Base-by-base conservation (phyloP, 2,329 filamentous ascomycete species). In the Nigrograna mackinnonii region DNA sequence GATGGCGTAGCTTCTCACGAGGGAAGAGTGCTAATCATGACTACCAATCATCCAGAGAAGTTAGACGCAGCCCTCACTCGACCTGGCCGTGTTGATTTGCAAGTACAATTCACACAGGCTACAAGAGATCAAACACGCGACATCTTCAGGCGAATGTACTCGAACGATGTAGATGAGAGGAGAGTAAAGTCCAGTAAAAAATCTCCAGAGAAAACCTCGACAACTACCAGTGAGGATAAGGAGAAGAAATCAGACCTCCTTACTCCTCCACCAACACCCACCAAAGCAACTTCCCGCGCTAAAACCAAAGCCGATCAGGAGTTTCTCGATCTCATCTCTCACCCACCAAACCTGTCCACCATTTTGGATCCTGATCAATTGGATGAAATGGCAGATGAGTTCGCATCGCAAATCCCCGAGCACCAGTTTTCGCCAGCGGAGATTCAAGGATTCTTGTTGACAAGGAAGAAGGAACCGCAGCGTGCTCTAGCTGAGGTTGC, bases 1-100 rank as follows among this genome's bases (percentile, higher is more conserved):
- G 89, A 95, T 57, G 87, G 89, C 41, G 87, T 91, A 1, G 86
- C 86, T 1, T 87, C 84, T 3, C 86, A 89, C 55, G 88, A 92
- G 69, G 88, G 87, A 19, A 80, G 87, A 34, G 80, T 92, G 11
- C 78, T 92, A 14, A 84, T 92, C 70, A 90, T 91, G 85, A 91
- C 88, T 0, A 90, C 86, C 22, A 94, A 92, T 67, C 79, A 83
- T 46, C 85, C 85, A 3, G 84, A 91, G 54, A 76, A 80, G 12
- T 79, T 92, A 0, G 87, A 91, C 58, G 78, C 84, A 34, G 87
- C 87, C 0, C 76, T 94, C 5, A 84, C 91, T 37, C 77, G 87
- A 0, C 86, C 88, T 0, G 87, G 87, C 1, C 77, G 86, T 1
- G 83, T 91, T 4, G 85, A 89, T 53, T 75, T 80, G 64, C 80